Percentiles rank a stretch among this genome's conserved stretches.
These are phyloP conservation scores for Pseudotsuga menziesii DNA, from an alignment of 75 land plant genomes.

Conservation along the genomic window DNA sequence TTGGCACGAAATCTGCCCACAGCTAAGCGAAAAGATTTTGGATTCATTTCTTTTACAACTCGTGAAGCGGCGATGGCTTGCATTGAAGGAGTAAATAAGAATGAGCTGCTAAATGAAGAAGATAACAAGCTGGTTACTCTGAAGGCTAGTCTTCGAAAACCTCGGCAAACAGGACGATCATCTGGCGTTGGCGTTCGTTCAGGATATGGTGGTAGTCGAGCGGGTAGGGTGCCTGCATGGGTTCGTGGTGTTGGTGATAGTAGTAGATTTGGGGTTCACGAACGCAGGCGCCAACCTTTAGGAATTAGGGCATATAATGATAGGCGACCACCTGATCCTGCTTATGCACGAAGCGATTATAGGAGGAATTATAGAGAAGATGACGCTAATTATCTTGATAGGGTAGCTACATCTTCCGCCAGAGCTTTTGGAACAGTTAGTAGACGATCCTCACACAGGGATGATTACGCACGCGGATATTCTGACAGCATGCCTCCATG, in stretches of 20 bases:
- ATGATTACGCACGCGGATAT: background rate
- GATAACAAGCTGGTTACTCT: constrained; percentile 39
- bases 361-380: background rate
- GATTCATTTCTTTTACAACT: constrained; percentile 33
- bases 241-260: background rate
- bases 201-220: constrained; percentile 10
- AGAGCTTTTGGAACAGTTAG: too few species aligned
- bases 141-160: background rate
- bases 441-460: background rate
- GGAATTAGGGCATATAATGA: constrained; percentile 1
- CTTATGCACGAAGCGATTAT: background rate
- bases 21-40: constrained; percentile 54
- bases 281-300: background rate
- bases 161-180: background rate
- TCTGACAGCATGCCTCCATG: background rate
- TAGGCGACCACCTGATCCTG: background rate
- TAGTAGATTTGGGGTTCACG: background rate
- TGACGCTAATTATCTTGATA: background rate
- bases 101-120: constrained; percentile 37
- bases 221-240: constrained; percentile 5
- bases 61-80: constrained; percentile 51
- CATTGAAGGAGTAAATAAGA: constrained; percentile 40
- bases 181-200: constrained; percentile 8
- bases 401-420: background rate
- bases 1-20: constrained; percentile 31